These are phyloP conservation scores for Gliomastix tumulicola DNA, from an alignment of 2,329 filamentous ascomycete genomes.

Conservation along the genomic window DNA sequence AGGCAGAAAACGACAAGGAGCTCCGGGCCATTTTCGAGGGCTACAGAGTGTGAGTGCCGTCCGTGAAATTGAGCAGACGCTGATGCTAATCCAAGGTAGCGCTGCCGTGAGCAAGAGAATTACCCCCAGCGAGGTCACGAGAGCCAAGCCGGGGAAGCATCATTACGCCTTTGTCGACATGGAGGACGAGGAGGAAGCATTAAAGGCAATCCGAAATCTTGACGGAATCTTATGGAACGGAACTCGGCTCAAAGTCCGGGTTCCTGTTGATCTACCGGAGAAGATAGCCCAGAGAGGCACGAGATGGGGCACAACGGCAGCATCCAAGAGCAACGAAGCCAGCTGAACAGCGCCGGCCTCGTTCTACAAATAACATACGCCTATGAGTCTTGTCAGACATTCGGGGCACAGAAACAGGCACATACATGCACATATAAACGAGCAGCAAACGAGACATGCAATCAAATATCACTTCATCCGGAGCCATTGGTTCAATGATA, in stretches of 20 bases:
- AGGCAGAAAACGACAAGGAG: conserved; percentile 36
- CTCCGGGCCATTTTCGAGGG: conserved; percentile 37
- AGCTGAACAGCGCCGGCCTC: no score
- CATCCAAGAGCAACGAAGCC: no score
- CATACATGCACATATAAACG: no score
- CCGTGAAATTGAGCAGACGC: not conserved
- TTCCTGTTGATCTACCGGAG: not conserved
- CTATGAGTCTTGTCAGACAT: no score
- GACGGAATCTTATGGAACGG: conserved; percentile 21
- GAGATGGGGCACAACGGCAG: no score
- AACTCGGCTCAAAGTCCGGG: not conserved
- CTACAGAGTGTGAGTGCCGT: conserved; percentile 30
- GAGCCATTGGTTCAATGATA: no score
- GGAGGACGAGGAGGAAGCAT: conserved; percentile 43
- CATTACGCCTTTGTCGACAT: conserved; percentile 65
- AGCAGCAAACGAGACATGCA: no score
- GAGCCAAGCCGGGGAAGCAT: conserved; percentile 43
- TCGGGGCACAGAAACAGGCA: no score
- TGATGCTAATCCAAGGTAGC: conserved; percentile 5
- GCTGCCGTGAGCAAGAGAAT: conserved; percentile 40
- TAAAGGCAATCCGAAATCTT: conserved; percentile 37
- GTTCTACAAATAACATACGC: no score
- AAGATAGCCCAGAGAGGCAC: not conserved
- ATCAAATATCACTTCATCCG: no score
- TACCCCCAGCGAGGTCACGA: conserved; percentile 50